phyloP scores from a whole-genome alignment of 2,329 filamentous ascomycete genomes.

The Aspergillus sojae region DNA sequence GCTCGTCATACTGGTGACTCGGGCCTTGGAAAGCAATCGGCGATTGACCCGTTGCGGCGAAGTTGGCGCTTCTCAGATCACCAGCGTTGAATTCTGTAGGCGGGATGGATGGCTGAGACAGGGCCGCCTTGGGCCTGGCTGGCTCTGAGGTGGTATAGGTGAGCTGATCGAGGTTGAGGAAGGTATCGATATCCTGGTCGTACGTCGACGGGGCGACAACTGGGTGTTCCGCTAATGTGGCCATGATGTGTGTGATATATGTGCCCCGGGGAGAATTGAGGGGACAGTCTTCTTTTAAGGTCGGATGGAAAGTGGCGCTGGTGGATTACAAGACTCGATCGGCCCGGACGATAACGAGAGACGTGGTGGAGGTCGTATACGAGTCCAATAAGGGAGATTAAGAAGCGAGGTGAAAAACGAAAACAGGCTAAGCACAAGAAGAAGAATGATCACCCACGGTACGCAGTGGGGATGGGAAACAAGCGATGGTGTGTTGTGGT shows the following conservation, averaged over 20 bases:
- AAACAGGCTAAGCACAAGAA: slow-evolving; percentile 7
- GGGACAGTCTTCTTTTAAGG: neutral
- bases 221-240: slow-evolving; percentile 40
- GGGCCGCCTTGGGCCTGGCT: slow-evolving; percentile 38
- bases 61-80: slow-evolving; percentile 37
- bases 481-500: slow-evolving; percentile 6
- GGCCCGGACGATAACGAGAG: slow-evolving; percentile 8
- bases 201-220: slow-evolving; percentile 35
- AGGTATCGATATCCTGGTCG: slow-evolving; percentile 50
- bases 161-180: slow-evolving; percentile 50
- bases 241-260: slow-evolving; percentile 28
- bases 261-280: neutral
- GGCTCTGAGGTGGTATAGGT: slow-evolving; percentile 42
- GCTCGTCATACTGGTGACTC: slow-evolving; percentile 92
- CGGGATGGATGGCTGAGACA: slow-evolving; percentile 41
- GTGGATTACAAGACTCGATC: neutral
- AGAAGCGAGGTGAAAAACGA: neutral
- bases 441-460: slow-evolving; percentile 1
- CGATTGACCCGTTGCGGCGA: slow-evolving; percentile 40
- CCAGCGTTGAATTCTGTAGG: slow-evolving; percentile 36
- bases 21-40: slow-evolving; percentile 72
- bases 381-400: slow-evolving; percentile 2
- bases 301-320: neutral
- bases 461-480: slow-evolving; percentile 3
- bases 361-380: slow-evolving; percentile 1